phyloP scores from a whole-genome alignment of 768 basidiomycete species.

The Russula emetica region DNA sequence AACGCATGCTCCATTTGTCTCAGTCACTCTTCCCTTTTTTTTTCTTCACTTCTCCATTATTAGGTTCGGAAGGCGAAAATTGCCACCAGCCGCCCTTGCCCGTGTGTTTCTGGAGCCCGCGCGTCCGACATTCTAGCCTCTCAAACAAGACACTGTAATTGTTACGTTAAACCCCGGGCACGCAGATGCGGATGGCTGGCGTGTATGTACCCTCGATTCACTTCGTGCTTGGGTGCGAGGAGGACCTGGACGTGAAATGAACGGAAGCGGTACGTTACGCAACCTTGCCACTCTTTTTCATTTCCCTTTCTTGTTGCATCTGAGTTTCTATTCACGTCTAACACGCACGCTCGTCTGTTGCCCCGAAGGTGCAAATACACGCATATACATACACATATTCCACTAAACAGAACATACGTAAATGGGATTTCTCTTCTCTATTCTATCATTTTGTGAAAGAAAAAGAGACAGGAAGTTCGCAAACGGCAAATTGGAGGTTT shows the following conservation, averaged over 20 bases:
- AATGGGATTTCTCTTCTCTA: not conserved
- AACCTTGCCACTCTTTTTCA: not conserved
- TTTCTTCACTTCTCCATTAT: not conserved
- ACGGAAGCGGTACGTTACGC: not conserved
- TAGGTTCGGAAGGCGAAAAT: not conserved
- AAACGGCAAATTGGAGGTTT: no score
- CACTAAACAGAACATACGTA: not conserved
- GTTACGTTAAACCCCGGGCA: constrained; percentile 9
- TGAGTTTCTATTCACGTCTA: no score
- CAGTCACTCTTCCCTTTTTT: not conserved
- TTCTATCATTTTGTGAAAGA: no score
- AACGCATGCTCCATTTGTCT: not conserved
- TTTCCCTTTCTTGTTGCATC: not conserved
- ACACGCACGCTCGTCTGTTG: not conserved
- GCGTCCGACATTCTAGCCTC: not conserved
- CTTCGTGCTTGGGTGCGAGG: not conserved
- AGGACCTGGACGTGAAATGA: not conserved
- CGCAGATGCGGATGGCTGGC: not conserved
- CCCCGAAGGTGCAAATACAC: not conserved
- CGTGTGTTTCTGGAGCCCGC: not conserved
- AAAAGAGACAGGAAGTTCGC: no score
- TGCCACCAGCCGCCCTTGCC: not conserved
- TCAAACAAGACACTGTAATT: not conserved
- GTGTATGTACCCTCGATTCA: not conserved
- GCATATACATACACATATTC: not conserved